Evolutionary conservation across 345 rosid genomes (phyloP).

Genomic region (Mallotus nudiflorus): DNA sequence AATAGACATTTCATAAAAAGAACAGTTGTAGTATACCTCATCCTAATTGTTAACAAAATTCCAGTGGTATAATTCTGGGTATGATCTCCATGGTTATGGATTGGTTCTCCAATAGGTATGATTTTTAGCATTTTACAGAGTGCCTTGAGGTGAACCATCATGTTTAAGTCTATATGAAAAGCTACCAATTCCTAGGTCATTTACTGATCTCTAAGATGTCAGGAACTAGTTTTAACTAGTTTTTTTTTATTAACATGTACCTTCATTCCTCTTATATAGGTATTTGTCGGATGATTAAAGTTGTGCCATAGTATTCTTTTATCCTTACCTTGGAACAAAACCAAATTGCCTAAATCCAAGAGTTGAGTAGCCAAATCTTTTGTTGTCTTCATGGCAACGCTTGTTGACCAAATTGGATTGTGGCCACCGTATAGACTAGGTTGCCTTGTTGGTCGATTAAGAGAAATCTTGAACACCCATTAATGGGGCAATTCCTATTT

Average conservation of each 20-base stretch:
- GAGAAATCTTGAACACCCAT: constrained; percentile 18
- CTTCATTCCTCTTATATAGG: constrained; percentile 19
- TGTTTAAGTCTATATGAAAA: constrained; percentile 7
- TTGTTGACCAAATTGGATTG: constrained; percentile 24
- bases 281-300: constrained; percentile 37
- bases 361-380: constrained; percentile 2
- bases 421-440: constrained; percentile 8
- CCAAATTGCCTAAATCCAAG: constrained; percentile 21
- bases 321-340: not conserved
- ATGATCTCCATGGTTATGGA: constrained; percentile 13
- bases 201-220: constrained; percentile 29
- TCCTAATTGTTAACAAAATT: not conserved
- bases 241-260: constrained; percentile 12
- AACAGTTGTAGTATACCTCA: not conserved
- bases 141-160: not conserved
- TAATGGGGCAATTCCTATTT: constrained; percentile 23
- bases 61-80: not conserved
- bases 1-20: not conserved
- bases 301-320: constrained; percentile 29
- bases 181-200: constrained; percentile 23
- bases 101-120: constrained; percentile 9
- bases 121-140: not conserved
- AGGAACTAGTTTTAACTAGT: constrained; percentile 14
- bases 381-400: not conserved
- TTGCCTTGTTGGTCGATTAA: constrained; percentile 10